These are phyloP conservation scores for Trichoderma sp. DNA, from an alignment of 2,329 filamentous ascomycete species.

Conservation along the genomic window DNA sequence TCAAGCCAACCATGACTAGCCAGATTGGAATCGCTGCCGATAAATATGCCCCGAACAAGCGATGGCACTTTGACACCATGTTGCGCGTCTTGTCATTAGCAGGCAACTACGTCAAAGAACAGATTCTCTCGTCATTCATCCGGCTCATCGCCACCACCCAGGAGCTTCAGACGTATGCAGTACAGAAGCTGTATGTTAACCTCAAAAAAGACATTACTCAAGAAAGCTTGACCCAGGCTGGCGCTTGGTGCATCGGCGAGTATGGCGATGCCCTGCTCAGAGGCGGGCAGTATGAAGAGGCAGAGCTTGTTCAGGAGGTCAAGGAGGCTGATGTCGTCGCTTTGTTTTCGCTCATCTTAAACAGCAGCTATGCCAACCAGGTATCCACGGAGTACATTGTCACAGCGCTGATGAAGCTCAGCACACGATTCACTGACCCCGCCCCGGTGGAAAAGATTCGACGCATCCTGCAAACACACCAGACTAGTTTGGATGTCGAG, in stretches of 20 bases:
- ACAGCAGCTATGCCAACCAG: slow-evolving; percentile 91
- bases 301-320: slow-evolving; percentile 78
- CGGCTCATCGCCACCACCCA: slow-evolving; percentile 92
- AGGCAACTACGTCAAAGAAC: slow-evolving; percentile 96
- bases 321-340: slow-evolving; percentile 90
- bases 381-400: slow-evolving; percentile 94
- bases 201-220: slow-evolving; percentile 97
- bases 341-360: slow-evolving; percentile 86
- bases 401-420: slow-evolving; percentile 92
- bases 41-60: slow-evolving; percentile 92
- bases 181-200: slow-evolving; percentile 88
- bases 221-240: slow-evolving; percentile 89
- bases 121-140: slow-evolving; percentile 95
- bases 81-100: slow-evolving; percentile 89
- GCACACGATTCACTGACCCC: slow-evolving; percentile 78
- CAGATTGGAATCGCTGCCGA: slow-evolving; percentile 98
- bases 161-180: slow-evolving; percentile 93
- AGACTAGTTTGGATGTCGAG: slow-evolving; percentile 89
- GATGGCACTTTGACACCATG: slow-evolving; percentile 99
- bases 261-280: slow-evolving; percentile 88
- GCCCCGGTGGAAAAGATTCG: slow-evolving; percentile 86
- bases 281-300: slow-evolving; percentile 90
- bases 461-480: slow-evolving; percentile 73
- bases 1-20: slow-evolving; percentile 97
- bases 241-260: slow-evolving; percentile 96